A percentile compares a stretch with the other conserved stretches of the same genome.
These are phyloP conservation scores for Stagonosporopsis chrysanthemi DNA, from an alignment of 2,329 filamentous ascomycete genomes.

Conservation along the genomic window DNA sequence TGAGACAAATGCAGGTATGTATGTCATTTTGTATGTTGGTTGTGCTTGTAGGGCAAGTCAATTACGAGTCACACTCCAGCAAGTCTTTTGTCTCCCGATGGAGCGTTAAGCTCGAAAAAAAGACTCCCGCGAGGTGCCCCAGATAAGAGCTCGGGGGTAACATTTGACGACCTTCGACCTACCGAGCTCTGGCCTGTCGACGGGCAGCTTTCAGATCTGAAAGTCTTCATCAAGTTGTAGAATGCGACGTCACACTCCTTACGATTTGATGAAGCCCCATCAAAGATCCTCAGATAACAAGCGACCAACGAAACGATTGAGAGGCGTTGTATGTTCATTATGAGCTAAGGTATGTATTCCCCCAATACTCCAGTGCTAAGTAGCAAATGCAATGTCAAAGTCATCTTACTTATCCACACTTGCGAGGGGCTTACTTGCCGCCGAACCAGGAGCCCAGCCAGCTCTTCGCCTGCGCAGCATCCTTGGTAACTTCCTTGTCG, in stretches of 20 bases:
- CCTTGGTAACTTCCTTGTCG: slow-evolving; percentile 81
- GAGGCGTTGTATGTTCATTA: slow-evolving; percentile 20
- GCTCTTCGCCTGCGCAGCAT: slow-evolving; percentile 81
- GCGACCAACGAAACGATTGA: too few relatives aligned
- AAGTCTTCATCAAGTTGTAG: background rate
- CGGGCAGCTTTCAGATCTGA: too few relatives aligned
- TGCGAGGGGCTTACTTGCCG: slow-evolving; percentile 48
- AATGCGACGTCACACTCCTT: background rate
- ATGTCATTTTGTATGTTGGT: background rate
- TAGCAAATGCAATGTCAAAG: slow-evolving; percentile 31
- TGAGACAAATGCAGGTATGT: background rate
- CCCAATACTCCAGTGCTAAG: slow-evolving; percentile 35
- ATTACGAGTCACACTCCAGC: background rate
- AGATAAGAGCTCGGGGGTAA: too few relatives aligned
- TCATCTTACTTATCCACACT: background rate
- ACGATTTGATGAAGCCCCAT: background rate
- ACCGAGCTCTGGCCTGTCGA: too few relatives aligned
- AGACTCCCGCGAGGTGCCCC: too few relatives aligned
- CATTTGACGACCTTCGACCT: too few relatives aligned
- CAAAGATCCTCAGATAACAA: background rate
- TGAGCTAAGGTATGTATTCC: slow-evolving; percentile 24
- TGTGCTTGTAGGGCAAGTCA: background rate
- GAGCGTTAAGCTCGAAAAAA: too few relatives aligned
- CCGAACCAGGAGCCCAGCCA: slow-evolving; percentile 88
- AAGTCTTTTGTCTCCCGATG: background rate